Conservation (phyloP, 2,329 filamentous ascomycete genomes). For the Stachybotrys echinatus region DNA sequence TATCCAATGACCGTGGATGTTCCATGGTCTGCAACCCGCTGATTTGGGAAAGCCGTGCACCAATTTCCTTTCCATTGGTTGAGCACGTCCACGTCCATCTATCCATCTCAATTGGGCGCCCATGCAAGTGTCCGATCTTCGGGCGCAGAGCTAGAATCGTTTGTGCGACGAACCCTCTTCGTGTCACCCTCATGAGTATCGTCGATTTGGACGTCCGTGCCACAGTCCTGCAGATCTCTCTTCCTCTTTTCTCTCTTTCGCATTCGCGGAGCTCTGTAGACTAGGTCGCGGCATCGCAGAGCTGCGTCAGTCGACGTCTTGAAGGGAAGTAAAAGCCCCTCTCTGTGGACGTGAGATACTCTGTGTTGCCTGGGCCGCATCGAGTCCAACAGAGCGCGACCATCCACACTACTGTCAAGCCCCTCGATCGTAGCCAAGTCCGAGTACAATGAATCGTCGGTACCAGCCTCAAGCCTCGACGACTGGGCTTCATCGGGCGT, state of each 20-base stretch:
- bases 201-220: constrained; percentile 4
- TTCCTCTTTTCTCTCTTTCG: constrained; percentile 18
- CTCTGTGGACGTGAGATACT: background rate
- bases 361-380: background rate
- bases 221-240: constrained; percentile 7
- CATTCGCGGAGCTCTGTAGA: constrained; percentile 17
- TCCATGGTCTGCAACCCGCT: too few species aligned
- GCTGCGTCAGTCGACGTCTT: constrained; percentile 17
- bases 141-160: background rate
- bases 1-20: too few species aligned
- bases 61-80: too few species aligned
- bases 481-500: background rate
- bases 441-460: background rate
- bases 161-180: background rate
- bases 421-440: constrained; percentile 7
- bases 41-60: too few species aligned
- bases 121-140: background rate
- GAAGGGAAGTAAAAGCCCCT: constrained; percentile 8
- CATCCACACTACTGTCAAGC: constrained; percentile 5
- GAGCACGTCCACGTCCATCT: background rate
- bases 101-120: background rate
- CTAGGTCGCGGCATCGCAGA: constrained; percentile 14
- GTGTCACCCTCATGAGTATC: background rate
- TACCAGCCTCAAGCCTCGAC: background rate
- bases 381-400: background rate